Percentiles rank a stretch among this genome's conserved stretches.
Conservation (phyloP, 805 yeast genomes). For the Ascoidea tarda region DNA sequence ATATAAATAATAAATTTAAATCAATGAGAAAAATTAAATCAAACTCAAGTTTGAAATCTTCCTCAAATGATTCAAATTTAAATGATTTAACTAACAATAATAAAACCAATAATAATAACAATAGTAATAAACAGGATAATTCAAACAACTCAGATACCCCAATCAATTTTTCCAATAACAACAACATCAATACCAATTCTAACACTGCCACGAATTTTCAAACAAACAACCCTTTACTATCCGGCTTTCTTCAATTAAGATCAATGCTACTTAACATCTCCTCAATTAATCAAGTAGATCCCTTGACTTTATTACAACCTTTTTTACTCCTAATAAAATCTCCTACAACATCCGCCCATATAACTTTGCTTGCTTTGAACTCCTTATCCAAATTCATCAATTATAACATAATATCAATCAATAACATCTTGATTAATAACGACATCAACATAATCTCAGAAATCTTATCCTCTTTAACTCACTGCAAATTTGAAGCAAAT, state of each 20-base stretch:
- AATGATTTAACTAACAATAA: background rate
- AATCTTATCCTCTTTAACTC: conserved; percentile 49
- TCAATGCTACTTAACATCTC: conserved; percentile 47
- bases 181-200: conserved; percentile 9
- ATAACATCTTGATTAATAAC: background rate
- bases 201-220: conserved; percentile 13
- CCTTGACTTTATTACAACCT: conserved; percentile 70
- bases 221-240: conserved; percentile 46
- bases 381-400: conserved; percentile 63
- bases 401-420: conserved; percentile 38
- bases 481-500: conserved; percentile 90
- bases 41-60: background rate
- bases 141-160: background rate
- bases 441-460: background rate
- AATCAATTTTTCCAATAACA: conserved; percentile 1
- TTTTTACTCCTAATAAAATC: conserved; percentile 74
- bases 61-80: background rate
- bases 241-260: conserved; percentile 69
- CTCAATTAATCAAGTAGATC: conserved; percentile 43
- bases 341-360: conserved; percentile 71
- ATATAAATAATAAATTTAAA: no score
- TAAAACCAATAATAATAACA: conserved; percentile 14
- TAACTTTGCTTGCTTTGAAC: conserved; percentile 69
- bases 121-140: background rate
- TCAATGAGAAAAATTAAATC: no score